Evolutionary conservation across 1,139 yeast species (phyloP).

Genomic region (Yamadazyma siamensis): DNA sequence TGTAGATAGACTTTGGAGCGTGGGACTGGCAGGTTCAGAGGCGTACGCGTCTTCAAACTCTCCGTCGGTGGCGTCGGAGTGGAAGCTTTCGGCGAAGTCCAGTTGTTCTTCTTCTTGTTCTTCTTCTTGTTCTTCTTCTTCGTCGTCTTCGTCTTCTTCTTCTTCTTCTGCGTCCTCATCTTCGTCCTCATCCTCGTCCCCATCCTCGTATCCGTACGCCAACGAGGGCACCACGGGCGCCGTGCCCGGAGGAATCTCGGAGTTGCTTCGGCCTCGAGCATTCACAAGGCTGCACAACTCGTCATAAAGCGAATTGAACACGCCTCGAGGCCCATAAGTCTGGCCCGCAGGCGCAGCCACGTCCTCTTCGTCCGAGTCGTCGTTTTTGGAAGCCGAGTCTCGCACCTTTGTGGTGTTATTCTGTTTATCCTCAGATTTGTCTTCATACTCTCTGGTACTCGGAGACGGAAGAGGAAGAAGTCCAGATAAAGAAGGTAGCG

Average conservation of each 20-base stretch:
- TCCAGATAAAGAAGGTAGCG: no score
- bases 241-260: constrained; percentile 1
- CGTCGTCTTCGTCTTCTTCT: not conserved
- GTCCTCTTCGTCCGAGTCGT: constrained; percentile 12
- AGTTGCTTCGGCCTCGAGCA: constrained; percentile 4
- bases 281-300: constrained; percentile 13
- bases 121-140: constrained; percentile 4
- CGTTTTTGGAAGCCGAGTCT: no score
- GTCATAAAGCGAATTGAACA: constrained; percentile 9
- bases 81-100: not conserved
- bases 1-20: no score
- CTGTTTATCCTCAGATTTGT: no score
- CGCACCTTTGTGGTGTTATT: no score
- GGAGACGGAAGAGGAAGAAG: no score
- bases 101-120: constrained; percentile 2
- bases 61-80: not conserved
- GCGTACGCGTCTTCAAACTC: constrained; percentile 12
- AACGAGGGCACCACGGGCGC: constrained; percentile 6
- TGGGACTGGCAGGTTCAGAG: no score
- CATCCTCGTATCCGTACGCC: constrained; percentile 10
- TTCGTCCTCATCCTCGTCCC: constrained; percentile 4
- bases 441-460: no score
- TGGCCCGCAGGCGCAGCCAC: constrained; percentile 11
- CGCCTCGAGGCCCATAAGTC: constrained; percentile 9
- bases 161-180: constrained; percentile 2